Percentiles rank a stretch among this genome's conserved stretches.
Evolutionary conservation across 108 stramenopile genomes (phyloP).

Genomic region (Fragilariopsis cylindrus): DNA sequence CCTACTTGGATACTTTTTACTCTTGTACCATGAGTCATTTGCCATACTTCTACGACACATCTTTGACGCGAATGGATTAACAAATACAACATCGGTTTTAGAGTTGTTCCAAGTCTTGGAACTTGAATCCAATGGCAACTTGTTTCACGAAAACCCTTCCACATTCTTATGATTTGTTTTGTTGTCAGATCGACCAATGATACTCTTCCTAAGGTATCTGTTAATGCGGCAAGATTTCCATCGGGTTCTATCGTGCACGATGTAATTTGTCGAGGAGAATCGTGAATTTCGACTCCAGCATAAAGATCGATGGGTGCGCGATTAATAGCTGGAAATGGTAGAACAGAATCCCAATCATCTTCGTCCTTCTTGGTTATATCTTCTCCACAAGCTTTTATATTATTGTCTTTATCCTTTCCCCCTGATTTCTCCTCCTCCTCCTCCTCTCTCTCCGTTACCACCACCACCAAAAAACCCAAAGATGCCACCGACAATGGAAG

Average conservation of each 20-base stretch:
- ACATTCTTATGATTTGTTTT: constrained; percentile 78
- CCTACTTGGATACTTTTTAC: constrained; percentile 48
- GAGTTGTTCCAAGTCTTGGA: constrained; percentile 21
- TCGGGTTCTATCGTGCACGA: constrained; percentile 67
- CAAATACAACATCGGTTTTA: constrained; percentile 44
- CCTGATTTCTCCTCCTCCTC: background rate
- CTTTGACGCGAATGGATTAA: constrained; percentile 74
- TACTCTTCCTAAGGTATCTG: constrained; percentile 78
- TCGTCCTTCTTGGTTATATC: background rate
- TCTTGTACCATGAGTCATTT: constrained; percentile 57
- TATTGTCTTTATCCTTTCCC: background rate
- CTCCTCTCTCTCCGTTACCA: constrained; percentile 1
- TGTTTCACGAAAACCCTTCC: constrained; percentile 84
- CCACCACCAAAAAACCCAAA: constrained; percentile 25
- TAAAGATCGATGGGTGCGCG: constrained; percentile 35
- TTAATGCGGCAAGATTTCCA: constrained; percentile 60
- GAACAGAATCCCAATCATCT: constrained; percentile 33
- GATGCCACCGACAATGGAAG: constrained; percentile 29
- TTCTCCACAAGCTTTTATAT: background rate
- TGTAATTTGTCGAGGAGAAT: constrained; percentile 70
- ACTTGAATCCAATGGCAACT: constrained; percentile 64
- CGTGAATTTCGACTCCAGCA: constrained; percentile 56
- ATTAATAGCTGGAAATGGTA: constrained; percentile 50
- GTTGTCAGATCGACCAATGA: constrained; percentile 72
- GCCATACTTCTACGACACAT: constrained; percentile 72